Base-by-base conservation (phyloP, 2,329 filamentous ascomycete species). In the Penicillium sp. region DNA sequence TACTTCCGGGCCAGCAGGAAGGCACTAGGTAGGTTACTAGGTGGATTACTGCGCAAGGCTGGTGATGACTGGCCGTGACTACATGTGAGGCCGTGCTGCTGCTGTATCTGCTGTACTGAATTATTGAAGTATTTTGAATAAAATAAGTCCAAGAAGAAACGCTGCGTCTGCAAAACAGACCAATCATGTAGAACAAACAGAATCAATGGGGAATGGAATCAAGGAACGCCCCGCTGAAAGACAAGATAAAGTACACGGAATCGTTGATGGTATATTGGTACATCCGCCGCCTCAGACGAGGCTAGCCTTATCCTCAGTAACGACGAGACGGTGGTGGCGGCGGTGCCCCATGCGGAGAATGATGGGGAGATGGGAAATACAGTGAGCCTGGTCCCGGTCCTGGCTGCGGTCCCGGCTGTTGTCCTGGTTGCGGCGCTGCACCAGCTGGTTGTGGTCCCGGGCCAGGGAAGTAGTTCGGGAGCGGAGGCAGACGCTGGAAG, bases 401-500 rank as follows among this genome's bases (percentile, higher is more conserved):
- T 33, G 52, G 24, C 26, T 36, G n/a, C 8, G 46, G 42, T 19
- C 34, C 34, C 18, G 16, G 34, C 19, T 46, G 24, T 34, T 19
- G 16, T 14, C 37, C 14, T 9, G 48, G 44, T 28, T 3, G 19
- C 4, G 14, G 39, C 3, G 23, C 23, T 11, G 21, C 3, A 28
- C 23, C 23, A 13, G 23, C 33, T 10, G 42, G 9, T 28, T 24
- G 19, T 33, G 24, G 21, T 2, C 39, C 42, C 9, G 42, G 62
- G 5, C 59, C 62, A 42, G 56, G 56, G 46, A 71, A 45, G 45
- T 67, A 71, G 5, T 63, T 66, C 6, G 69, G 69, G 16, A 68
- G 53, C 13, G 48, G 48, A 13, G 67, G 67, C 44, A 71, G 64
- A 18, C 67, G 64, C 16, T 67, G 67, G 50, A 75, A 75, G 48